Base-by-base conservation (phyloP, 352 stramenopile genomes). In the Pythium myriotylum region DNA sequence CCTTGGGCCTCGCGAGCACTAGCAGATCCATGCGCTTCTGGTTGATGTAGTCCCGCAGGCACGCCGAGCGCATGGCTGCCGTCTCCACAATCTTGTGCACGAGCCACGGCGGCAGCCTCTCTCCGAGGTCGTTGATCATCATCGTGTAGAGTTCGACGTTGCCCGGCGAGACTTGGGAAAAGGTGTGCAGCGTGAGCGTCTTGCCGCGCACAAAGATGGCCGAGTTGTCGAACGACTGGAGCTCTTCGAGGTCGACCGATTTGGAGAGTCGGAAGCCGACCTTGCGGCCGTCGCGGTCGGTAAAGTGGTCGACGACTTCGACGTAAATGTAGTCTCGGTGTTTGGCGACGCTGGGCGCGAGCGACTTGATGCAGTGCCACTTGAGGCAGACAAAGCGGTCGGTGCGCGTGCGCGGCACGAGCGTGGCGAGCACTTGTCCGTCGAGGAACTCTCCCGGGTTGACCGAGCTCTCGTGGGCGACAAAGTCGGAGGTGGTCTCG, bases 261-360 rank as follows among this genome's bases (percentile, higher is more conserved):
- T 94, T 94, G 32, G 73, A 75, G 1, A 94, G 71, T 13, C 85
- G 77, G 62, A 88, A 91, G 39, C 85, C 85, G 16, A 94, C 71
- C 14, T 76, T 73, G 17, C 77, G 74, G 39, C 79, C 82, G 20
- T 89, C 75, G 17, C 72, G 56, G 62, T 90, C 74, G 27, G 79
- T 60, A 59, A 94, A 94, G 27, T 84, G 83, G 65, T 92, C 85
- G 50, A 94, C 85, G 29, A 94, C 67, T 52, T 94, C 85, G 24
- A 92, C 76, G 68, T 94, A 94, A 2, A 94, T 71, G 70, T 91
- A 94, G 72, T 94, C 85, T 4, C 85, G 67, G 47, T 91, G 79
- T 51, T 86, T 92, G 50, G 85, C 74, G 3, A 90, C 83, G 10
- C 82, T 89, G 10, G 85, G 79, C 23, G 85, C 83, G 6, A 89